Base-by-base conservation (phyloP, 176 grass and related monocot species). In the Juncus inflexus region DNA sequence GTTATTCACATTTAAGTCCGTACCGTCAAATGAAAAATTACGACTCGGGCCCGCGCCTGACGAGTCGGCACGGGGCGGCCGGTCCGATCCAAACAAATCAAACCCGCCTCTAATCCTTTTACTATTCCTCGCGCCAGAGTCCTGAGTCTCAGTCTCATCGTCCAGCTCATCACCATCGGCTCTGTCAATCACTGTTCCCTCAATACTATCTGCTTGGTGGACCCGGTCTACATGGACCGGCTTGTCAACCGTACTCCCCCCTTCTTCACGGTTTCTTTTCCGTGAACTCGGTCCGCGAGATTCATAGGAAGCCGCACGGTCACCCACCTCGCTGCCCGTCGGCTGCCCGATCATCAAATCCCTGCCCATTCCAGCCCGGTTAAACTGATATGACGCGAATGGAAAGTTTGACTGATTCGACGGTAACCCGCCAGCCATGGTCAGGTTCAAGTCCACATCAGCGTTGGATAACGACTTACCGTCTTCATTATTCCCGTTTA, bases 331-430 rank as follows among this genome's bases (percentile, higher is more conserved):
- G 83, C 94, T 97, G 76, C 94, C 83, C 64, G 94, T 80, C 72
- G 94, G 88, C 57, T 89, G 88, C 58, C 88, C 94, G 52, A 97
- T 97, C 83, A 97, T 97, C 50, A 97, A 70, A 89, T 97, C 85
- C 42, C 85, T 91, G 47, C 94, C 94, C 94, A 91, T 84, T 47
- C 77, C 85, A 47, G 74, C 87, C 76, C 83, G 77, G 55, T 57
- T 75, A 42, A 79, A 79, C 53, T 64, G 67, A 40, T 82, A 80
- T 7, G 82, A 83, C 14, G 63, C 62, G 70, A 65, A 52, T 65
- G 71, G 85, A 5, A 77, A 59, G 36, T 42, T 67, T 64, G 76
- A 83, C 73, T 83, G 82, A 82, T 28, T 76, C 61, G 80, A 90
- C 15, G 75, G 85, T 51, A 97, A 81, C 56, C 85, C 94, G 70